Evolutionary conservation across 2,329 filamentous ascomycete species (phyloP), one percentile per base, ranked within the genome.

Genomic region (Escovopsis sp.): DNA sequence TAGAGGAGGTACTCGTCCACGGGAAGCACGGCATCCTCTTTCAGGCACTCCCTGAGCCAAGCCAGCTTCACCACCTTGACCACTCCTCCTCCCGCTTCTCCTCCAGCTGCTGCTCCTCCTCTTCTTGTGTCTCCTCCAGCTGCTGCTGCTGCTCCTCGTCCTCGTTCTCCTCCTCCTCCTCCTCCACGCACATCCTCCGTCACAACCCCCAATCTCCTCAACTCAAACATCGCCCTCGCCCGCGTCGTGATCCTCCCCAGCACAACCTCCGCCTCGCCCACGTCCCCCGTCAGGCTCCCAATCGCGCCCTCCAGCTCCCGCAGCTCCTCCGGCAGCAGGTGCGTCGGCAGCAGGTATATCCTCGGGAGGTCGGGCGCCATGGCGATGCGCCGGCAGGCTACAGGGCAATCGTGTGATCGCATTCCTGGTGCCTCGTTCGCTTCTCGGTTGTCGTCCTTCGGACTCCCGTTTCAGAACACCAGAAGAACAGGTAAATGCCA

Each of bases 161-260:
- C 11, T 19, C 27, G 15, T 4, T n/a, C n/a, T n/a, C n/a, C n/a
- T n/a, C n/a, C n/a, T n/a, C n/a, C n/a, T n/a, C n/a, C n/a, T n/a
- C n/a, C n/a, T n/a, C n/a, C 13, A n/a, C 19, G 17, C 17, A 49
- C 17, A 6, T 51, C 71, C 36, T 71, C 62, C 0, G 75, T 74
- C 28, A 57, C 52, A 3, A 94, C 45, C 12, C 74, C 76, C 31
- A 72, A 68, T 6, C 72, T 68, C 35, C 83, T 68, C 41, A 96
- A 61, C 56, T 96, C 88, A 46, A 92, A 76, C 32, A 71, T 65
- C 1, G 84, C 84, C 14, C 88, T 70, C 46, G 74, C 69, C 43
- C 72, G 76, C 37, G 72, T 77, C 1, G 66, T 65, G 25, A 93
- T 67, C 44, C 76, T 83, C 2, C 81, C 85, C 21, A 96, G 53